Conservation (phyloP, 2,329 filamentous ascomycete genomes). For the Hypoxylon sp. region DNA sequence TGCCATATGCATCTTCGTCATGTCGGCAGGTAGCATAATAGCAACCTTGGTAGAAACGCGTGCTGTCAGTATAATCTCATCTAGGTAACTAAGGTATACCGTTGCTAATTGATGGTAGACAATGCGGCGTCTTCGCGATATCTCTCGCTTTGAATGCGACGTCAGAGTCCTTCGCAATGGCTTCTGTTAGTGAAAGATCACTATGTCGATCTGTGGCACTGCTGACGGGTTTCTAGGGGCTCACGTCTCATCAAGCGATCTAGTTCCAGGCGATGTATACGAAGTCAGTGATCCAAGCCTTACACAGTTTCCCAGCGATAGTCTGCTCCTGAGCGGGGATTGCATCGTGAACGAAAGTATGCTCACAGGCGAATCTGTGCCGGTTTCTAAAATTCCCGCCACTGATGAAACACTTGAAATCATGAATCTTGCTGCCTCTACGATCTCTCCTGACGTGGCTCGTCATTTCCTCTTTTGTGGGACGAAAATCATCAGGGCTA, state of each 20-base stretch:
- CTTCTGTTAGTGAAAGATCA: conserved; percentile 76
- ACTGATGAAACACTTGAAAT: conserved; percentile 82
- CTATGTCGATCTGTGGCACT: conserved; percentile 18
- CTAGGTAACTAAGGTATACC: neutral
- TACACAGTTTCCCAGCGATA: conserved; percentile 91
- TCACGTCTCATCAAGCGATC: conserved; percentile 85
- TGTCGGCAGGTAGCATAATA: conserved; percentile 92
- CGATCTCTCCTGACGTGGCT: conserved; percentile 85
- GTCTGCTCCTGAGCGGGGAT: conserved; percentile 90
- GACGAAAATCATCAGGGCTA: conserved; percentile 92
- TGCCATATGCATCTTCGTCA: conserved; percentile 92
- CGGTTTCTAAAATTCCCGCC: conserved; percentile 91
- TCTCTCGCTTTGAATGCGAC: conserved; percentile 95
- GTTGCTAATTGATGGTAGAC: conserved; percentile 66
- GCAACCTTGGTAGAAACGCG: conserved; percentile 92
- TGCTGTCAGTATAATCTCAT: conserved; percentile 68
- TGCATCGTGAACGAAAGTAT: conserved; percentile 99
- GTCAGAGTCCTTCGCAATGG: conserved; percentile 93
- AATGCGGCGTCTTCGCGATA: conserved; percentile 90
- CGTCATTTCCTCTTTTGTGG: conserved; percentile 94
- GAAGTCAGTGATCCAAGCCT: conserved; percentile 95
- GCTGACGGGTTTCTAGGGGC: conserved; percentile 71
- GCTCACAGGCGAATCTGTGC: conserved; percentile 97
- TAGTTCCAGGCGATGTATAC: conserved; percentile 96
- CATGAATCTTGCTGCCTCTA: conserved; percentile 84